Base-by-base conservation (phyloP, 306 rosid genomes). In the Quercus variabilis region DNA sequence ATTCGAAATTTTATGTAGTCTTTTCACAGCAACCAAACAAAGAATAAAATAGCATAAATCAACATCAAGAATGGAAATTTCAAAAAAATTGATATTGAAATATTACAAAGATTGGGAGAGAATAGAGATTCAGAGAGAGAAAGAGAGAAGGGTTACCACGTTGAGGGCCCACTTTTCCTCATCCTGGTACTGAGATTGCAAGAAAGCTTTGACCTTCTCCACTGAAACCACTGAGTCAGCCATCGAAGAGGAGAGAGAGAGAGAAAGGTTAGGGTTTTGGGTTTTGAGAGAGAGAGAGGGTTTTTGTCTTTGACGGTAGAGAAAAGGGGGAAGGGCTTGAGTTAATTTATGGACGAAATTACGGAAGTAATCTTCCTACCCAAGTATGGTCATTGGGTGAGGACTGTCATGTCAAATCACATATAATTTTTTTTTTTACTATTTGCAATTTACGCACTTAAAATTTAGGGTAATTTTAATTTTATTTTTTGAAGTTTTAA, bases 101-200 rank as follows among this genome's bases (percentile, higher is more conserved):
- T 49, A 49, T 49, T 49, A 49, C 54, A 49, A 49, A 49, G 54
- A 49, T 49, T 12, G 17, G 54, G 12, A 13, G 4, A 49, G 54
- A 49, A 49, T 3, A 49, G 54, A 51, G 54, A 74, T 18, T 1
- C 25, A 43, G 78, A 19, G 70, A 54, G 49, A 19, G 62, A 23
- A 7, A 69, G 78, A 14, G 70, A 54, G 51, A 19, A 69, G 28
- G 14, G 72, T 38, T 89, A 93, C 98, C 97, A 72, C 68, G 84
- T 92, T 94, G 78, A 84, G 89, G 52, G 92, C 97, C 94, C 96
- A 90, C 74, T 92, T 94, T 25, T 92, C 91, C 64, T 94, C 96
- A 76, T 91, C 96, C 1, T 86, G 18, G 79, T 87, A 64, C 88
- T 94, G 97, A 74, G 97, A 80, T 69, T 78, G 76, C 68, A 88